These are phyloP conservation scores for Penicillium herquei DNA, from an alignment of 495 filamentous ascomycete genomes.

Conservation along the genomic window DNA sequence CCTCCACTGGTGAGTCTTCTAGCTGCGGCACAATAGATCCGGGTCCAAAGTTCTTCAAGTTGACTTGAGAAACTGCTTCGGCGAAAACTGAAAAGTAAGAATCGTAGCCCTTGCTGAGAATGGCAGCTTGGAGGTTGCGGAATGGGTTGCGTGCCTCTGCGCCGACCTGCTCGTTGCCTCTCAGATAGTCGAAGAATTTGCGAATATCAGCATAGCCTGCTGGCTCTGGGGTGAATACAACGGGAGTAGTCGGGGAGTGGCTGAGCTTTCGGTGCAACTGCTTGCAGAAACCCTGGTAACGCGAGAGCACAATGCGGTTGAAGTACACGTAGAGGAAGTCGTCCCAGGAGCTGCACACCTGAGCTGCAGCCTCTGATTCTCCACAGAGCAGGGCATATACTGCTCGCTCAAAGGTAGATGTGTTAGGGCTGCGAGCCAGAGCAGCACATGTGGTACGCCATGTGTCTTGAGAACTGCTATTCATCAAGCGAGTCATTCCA, in stretches of 20 bases:
- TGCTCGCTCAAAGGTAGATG: constrained; percentile 76
- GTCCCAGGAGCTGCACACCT: constrained; percentile 78
- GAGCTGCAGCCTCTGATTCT: constrained; percentile 70
- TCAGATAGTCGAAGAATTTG: constrained; percentile 39
- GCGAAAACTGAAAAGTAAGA: constrained; percentile 38
- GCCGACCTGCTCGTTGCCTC: constrained; percentile 34
- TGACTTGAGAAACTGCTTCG: constrained; percentile 37
- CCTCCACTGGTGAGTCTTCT: constrained; percentile 26
- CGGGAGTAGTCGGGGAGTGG: constrained; percentile 32
- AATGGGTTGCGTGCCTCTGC: constrained; percentile 44
- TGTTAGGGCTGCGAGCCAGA: constrained; percentile 63
- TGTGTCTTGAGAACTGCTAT: constrained; percentile 46
- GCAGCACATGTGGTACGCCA: constrained; percentile 85
- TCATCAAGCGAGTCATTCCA: constrained; percentile 48
- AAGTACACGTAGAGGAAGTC: constrained; percentile 89
- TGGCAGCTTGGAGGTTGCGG: constrained; percentile 48
- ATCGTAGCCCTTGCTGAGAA: constrained; percentile 39
- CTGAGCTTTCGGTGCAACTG: constrained; percentile 44
- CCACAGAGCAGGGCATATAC: constrained; percentile 88
- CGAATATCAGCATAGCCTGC: constrained; percentile 39
- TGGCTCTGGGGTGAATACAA: constrained; percentile 37
- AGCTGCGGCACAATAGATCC: constrained; percentile 34
- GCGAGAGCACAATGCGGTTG: constrained; percentile 69
- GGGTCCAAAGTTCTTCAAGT: constrained; percentile 17
- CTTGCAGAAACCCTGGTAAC: constrained; percentile 46